Evolutionary conservation across 169 alveolate genomes (phyloP).

Genomic region (Plasmodium ovale): DNA sequence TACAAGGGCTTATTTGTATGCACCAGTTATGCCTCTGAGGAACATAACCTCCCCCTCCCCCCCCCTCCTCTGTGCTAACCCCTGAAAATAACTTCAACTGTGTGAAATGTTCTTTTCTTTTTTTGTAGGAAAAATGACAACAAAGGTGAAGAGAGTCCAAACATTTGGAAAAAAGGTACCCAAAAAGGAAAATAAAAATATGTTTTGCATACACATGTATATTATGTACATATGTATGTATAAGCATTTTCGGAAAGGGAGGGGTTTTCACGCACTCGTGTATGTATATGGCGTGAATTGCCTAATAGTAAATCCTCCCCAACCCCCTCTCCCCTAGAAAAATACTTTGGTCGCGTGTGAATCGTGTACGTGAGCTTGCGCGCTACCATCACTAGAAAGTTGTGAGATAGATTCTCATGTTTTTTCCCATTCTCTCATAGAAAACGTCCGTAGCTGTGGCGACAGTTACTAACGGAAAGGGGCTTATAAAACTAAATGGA

Average conservation of each 20-base stretch:
- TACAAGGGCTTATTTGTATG: too few species aligned
- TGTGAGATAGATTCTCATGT: too few species aligned
- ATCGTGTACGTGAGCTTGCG: too few species aligned
- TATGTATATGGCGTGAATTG: too few species aligned
- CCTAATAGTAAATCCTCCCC: too few species aligned
- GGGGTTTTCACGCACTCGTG: too few species aligned
- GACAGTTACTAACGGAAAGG: conserved; percentile 93
- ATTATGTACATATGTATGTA: background rate
- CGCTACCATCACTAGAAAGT: too few species aligned
- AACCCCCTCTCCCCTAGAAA: too few species aligned
- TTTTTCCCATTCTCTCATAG: conserved; percentile 77
- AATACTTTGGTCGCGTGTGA: too few species aligned
- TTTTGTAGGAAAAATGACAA: conserved; percentile 63
- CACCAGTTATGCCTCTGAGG: too few species aligned
- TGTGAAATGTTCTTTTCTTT: background rate
- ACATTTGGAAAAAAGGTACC: conserved; percentile 95
- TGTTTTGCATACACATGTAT: background rate
- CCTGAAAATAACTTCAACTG: background rate
- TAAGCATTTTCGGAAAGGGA: too few species aligned
- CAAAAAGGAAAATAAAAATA: background rate
- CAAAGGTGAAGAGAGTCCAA: conserved; percentile 91
- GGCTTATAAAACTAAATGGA: conserved; percentile 97
- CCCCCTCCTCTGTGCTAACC: background rate
- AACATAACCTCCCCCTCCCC: too few species aligned
- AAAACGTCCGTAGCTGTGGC: conserved; percentile 99